Conservation (phyloP, 441 rosid genomes). For the Geranium incanum region DNA sequence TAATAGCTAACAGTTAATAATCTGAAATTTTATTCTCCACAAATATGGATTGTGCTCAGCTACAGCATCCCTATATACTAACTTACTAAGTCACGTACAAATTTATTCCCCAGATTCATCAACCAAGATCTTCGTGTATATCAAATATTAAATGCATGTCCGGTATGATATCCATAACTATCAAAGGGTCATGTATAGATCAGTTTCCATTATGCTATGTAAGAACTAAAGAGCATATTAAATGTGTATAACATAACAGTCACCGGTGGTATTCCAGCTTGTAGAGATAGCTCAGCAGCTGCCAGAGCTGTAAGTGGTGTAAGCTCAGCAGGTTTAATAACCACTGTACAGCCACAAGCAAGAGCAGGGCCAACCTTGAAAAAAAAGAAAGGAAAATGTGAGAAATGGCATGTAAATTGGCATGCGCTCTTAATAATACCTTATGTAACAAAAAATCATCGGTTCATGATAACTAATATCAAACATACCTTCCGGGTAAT, state of each 20-base stretch:
- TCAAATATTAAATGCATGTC: neutral
- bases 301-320: constrained; percentile 95
- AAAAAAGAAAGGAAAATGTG: constrained; percentile 20
- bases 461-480: constrained; percentile 7
- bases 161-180: neutral
- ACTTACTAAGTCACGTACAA: neutral
- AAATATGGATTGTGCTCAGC: neutral
- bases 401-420: constrained; percentile 14
- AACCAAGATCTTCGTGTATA: neutral
- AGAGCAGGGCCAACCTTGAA: constrained; percentile 94
- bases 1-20: too few relatives aligned
- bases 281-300: constrained; percentile 89
- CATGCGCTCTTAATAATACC: constrained; percentile 1
- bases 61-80: neutral
- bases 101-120: neutral
- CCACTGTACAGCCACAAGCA: constrained; percentile 96
- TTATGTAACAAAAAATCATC: constrained; percentile 10
- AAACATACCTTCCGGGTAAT: constrained; percentile 80
- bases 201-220: constrained; percentile 1
- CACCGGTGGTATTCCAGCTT: constrained; percentile 98
- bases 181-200: neutral
- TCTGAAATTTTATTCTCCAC: neutral
- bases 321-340: constrained; percentile 90
- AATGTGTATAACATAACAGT: constrained; percentile 21
- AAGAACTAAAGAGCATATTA: neutral